Percentiles rank a stretch among this genome's conserved stretches.
Conservation (phyloP, 441 rosid species). For the Pelargonium fulgidum region DNA sequence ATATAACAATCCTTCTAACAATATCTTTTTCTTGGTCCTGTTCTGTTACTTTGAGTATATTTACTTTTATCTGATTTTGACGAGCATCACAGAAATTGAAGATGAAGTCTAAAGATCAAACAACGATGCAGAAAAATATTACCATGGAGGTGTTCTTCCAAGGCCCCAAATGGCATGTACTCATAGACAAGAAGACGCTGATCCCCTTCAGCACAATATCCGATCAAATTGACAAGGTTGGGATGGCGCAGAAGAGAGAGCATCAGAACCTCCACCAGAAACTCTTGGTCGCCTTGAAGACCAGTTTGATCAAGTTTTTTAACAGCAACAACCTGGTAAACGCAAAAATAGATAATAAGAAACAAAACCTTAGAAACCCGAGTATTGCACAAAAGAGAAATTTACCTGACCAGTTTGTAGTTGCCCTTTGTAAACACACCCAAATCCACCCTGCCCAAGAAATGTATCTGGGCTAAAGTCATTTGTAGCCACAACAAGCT, state of each 20-base stretch:
- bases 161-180: background rate
- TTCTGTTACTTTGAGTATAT: background rate
- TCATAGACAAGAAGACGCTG: slow-evolving; percentile 2
- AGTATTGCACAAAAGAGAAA: background rate
- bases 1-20: no score
- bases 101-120: background rate
- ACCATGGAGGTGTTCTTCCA: slow-evolving; percentile 7
- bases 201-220: slow-evolving; percentile 4
- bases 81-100: background rate
- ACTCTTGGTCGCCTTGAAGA: background rate
- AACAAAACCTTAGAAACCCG: background rate
- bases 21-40: background rate
- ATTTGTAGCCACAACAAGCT: background rate
- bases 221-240: background rate
- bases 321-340: slow-evolving; percentile 3
- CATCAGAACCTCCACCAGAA: background rate
- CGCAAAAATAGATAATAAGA: background rate
- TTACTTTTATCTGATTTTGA: background rate
- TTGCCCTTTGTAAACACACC: background rate
- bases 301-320: background rate
- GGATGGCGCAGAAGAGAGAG: slow-evolving; percentile 4
- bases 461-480: background rate
- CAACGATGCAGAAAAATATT: background rate
- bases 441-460: background rate
- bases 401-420: background rate